Evolutionary conservation across 805 yeast genomes (phyloP).

Genomic region (Teunomyces kruisii): DNA sequence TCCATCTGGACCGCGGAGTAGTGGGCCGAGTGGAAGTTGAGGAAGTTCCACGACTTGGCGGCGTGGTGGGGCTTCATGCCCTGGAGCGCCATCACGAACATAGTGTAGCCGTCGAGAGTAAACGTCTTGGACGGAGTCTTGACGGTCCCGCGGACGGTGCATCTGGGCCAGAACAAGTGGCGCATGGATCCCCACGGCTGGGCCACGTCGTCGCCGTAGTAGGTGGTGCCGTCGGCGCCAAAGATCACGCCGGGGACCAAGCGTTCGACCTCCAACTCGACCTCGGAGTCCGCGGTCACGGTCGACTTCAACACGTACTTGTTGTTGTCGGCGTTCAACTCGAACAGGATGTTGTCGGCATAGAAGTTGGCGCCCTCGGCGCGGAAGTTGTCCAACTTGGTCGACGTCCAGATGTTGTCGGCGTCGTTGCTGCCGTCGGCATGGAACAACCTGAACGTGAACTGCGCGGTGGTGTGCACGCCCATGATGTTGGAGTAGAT

Average conservation of each 20-base stretch:
- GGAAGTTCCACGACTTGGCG: slow-evolving; percentile 94
- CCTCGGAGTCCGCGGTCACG: slow-evolving; percentile 66
- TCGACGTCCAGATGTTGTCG: slow-evolving; percentile 80
- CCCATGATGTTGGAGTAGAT: slow-evolving; percentile 93
- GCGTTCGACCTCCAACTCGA: slow-evolving; percentile 64
- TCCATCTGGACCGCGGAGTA: slow-evolving; percentile 87
- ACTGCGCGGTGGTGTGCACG: slow-evolving; percentile 86
- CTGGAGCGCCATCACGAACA: slow-evolving; percentile 96
- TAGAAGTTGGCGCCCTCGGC: slow-evolving; percentile 74
- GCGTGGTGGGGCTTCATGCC: slow-evolving; percentile 99
- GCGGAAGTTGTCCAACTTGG: slow-evolving; percentile 76
- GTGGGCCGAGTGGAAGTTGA: slow-evolving; percentile 78
- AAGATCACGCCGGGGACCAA: slow-evolving; percentile 81
- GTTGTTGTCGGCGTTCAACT: slow-evolving; percentile 52
- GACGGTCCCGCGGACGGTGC: slow-evolving; percentile 65
- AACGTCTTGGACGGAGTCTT: slow-evolving; percentile 26
- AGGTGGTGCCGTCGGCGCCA: slow-evolving; percentile 83
- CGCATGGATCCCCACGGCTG: slow-evolving; percentile 98
- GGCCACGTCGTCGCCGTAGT: slow-evolving; percentile 77
- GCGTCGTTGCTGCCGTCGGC: slow-evolving; percentile 39
- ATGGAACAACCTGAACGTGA: slow-evolving; percentile 80
- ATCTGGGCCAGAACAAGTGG: slow-evolving; percentile 95
- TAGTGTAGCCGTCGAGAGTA: slow-evolving; percentile 50
- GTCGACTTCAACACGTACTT: slow-evolving; percentile 54
- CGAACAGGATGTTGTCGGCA: slow-evolving; percentile 72